Evolutionary conservation across 2,329 filamentous ascomycete species (phyloP), one percentile per base, ranked within the genome.

Genomic region (Pseudocercospora crystallina): DNA sequence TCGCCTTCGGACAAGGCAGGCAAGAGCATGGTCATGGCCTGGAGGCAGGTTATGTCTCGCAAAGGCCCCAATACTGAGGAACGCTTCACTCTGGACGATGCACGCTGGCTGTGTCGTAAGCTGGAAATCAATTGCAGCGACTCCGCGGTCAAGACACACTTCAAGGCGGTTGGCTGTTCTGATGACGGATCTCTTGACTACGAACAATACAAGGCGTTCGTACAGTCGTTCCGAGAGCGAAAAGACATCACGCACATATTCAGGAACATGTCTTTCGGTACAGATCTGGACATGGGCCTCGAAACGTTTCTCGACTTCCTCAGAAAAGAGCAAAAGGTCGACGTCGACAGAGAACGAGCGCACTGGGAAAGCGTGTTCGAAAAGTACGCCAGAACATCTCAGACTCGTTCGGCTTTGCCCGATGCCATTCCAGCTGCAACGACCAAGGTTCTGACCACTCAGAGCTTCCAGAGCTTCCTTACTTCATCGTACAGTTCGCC

Each of bases 91-190:
- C 82, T 95, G 47, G 77, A 79, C 12, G 88, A 87, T 9, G 86
- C 96, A 29, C 86, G 91, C 66, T 84, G 85, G 52, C 79, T 97
- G 11, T 97, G 94, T 72, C 87, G 87, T 53, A 91, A 86, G 63
- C 77, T 97, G 40, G 91, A 97, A 68, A 96, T 99, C 63, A 91
- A 96, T 69, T 90, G 89, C 63, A 87, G 90, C 2, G 83, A 85
- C 54, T 80, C 82, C 47, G 85, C 87, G 39, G 76, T 97, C 4
- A 83, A 82, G 48, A 76, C 80, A 30, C 88, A 87, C 61, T 96
- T 97, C 63, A 76, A 81, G 49, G 79, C 82, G 52, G 89, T 87
- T 5, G 88, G 92, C 64, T 73, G 74, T n/a, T 78, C 80, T 17
- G 73, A 75, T 43, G 81, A 78, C 1, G 85, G 85, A 17, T 80